Base-by-base conservation (phyloP, 164 flowering plant species). In the Tetrastigma voinierianum region DNA sequence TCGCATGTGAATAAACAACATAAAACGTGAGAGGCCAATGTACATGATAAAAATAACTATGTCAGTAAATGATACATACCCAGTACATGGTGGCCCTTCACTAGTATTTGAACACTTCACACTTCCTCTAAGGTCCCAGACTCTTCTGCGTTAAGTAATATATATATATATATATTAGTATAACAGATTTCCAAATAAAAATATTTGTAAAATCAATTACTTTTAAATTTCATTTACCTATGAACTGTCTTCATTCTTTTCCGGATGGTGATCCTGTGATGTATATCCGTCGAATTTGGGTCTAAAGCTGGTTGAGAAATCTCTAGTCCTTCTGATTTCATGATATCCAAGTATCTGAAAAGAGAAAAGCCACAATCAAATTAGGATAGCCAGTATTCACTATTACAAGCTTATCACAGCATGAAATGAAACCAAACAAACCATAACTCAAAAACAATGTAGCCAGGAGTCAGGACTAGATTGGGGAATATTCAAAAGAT, bases 261-360 rank as follows among this genome's bases (percentile, higher is more conserved):
- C 45, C 97, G 85, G 19, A 91, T 58, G 24, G 98, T 95, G 51
- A 95, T 90, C 67, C 87, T 81, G 60, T 95, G 98, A 79, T 95
- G 98, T 81, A 95, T 86, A 18, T 85, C 96, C 46, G 91, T 81
- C 2, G 90, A 88, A 69, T 83, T 83, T 15, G 96, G 87, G 72
- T 95, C 94, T 64, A 95, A 76, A 65, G 99, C 99, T 46, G 99
- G 99, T 83, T 95, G 98, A 62, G 97, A 89, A 76, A 95, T 90
- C 76, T 91, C 94, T 64, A 95, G 73, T 40, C 94, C 89, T 79
- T 84, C 94, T n/a, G 83, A 74, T 78, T 79, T 86, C 74, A 95
- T 80, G 65, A 95, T 88, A 32, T 78, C 44, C 78, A 95, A 75
- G 80, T 95, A 95, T 74, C 98, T 95, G 84, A 18, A 24, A 53